phyloP scores from a whole-genome alignment of 495 filamentous ascomycete genomes.

The Aspergillus haitiensis region DNA sequence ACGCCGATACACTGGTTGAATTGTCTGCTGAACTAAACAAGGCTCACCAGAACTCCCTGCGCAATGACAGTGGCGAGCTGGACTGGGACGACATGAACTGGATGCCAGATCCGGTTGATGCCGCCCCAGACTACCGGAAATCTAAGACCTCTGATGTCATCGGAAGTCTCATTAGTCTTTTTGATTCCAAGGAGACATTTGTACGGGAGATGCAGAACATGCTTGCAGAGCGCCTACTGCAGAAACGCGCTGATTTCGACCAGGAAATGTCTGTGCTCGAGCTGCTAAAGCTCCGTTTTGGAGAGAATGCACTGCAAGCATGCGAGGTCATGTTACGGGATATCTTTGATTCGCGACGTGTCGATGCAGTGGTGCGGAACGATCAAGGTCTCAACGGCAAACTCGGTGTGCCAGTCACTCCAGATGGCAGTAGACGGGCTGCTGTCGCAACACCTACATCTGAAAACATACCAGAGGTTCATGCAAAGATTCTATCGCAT shows the following conservation, averaged over 20 bases:
- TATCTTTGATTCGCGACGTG: slow-evolving; percentile 77
- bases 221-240: slow-evolving; percentile 77
- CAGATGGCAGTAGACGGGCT: background rate
- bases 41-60: slow-evolving; percentile 51
- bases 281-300: slow-evolving; percentile 84
- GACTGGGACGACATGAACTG: slow-evolving; percentile 91
- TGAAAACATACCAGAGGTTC: slow-evolving; percentile 47
- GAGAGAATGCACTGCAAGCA: slow-evolving; percentile 78
- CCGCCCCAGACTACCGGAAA: slow-evolving; percentile 84
- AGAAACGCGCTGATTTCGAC: slow-evolving; percentile 66
- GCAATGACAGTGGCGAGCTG: slow-evolving; percentile 63
- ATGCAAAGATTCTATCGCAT: slow-evolving; percentile 84
- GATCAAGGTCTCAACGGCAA: slow-evolving; percentile 39
- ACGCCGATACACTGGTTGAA: slow-evolving; percentile 63
- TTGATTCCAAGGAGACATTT: slow-evolving; percentile 84
- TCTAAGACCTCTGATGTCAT: slow-evolving; percentile 92
- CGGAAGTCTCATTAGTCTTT: slow-evolving; percentile 80
- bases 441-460: background rate
- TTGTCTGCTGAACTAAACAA: slow-evolving; percentile 72
- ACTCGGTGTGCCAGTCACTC: slow-evolving; percentile 13
- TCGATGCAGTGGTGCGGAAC: slow-evolving; percentile 64
- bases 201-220: slow-evolving; percentile 90
- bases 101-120: slow-evolving; percentile 90
- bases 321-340: slow-evolving; percentile 98
- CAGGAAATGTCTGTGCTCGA: slow-evolving; percentile 81